phyloP scores from a whole-genome alignment of 2,329 filamentous ascomycete genomes.

The Aureobasidium musti region DNA sequence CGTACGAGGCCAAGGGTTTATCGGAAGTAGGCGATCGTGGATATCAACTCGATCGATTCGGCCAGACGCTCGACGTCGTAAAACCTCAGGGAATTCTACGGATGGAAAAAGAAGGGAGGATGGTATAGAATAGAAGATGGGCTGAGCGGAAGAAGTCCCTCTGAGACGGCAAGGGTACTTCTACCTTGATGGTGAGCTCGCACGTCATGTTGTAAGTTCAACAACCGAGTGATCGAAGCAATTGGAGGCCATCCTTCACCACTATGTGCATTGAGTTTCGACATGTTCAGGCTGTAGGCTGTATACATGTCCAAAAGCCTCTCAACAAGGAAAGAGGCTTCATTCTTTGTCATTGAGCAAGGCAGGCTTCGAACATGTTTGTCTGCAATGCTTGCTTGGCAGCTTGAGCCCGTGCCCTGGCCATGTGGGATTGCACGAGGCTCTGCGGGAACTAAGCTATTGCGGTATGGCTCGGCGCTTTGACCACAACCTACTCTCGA shows the following conservation, averaged over 20 bases:
- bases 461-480: constrained; percentile 6
- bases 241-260: not conserved
- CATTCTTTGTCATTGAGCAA: not conserved
- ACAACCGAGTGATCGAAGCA: not conserved
- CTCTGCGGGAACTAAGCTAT: constrained; percentile 14
- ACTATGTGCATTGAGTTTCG: not conserved
- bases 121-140: not conserved
- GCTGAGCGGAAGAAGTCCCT: not conserved
- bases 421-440: constrained; percentile 3
- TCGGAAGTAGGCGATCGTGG: constrained; percentile 3
- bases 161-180: not conserved
- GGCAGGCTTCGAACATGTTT: not conserved
- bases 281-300: not conserved
- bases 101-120: not conserved
- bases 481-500: constrained; percentile 12
- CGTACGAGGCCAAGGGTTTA: not conserved
- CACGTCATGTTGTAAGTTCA: constrained; percentile 21
- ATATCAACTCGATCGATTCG: constrained; percentile 20
- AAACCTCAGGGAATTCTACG: constrained; percentile 6
- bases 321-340: not conserved
- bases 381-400: constrained; percentile 16
- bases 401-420: not conserved
- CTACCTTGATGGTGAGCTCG: constrained; percentile 28
- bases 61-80: constrained; percentile 10
- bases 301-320: not conserved